Evolutionary conservation across 495 filamentous ascomycete genomes (phyloP).

Genomic region (Pyrenula massariospora): DNA sequence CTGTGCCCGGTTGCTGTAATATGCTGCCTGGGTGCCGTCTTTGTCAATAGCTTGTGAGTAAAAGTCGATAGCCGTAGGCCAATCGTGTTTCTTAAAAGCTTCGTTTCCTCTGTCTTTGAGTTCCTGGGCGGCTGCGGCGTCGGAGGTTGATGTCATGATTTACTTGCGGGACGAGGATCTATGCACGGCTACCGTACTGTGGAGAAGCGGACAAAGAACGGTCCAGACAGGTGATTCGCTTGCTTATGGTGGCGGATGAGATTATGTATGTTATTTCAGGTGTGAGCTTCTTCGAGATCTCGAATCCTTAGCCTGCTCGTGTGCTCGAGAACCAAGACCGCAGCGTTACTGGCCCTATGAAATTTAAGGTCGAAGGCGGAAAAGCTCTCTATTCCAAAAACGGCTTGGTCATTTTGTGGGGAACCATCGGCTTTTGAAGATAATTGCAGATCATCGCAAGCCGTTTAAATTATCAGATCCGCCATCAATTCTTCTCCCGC

Average conservation of each 20-base stretch:
- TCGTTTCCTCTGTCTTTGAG: slow-evolving; percentile 92
- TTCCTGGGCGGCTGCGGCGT: slow-evolving; percentile 57
- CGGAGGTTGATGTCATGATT: slow-evolving; percentile 14
- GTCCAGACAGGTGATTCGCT: too few relatives aligned
- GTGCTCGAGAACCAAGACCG: background rate
- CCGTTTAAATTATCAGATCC: too few relatives aligned
- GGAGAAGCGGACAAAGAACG: too few relatives aligned
- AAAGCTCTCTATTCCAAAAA: background rate
- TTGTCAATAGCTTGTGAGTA: slow-evolving; percentile 86
- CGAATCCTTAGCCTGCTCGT: background rate
- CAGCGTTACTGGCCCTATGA: background rate
- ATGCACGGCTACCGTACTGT: background rate
- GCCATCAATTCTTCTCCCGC: too few relatives aligned
- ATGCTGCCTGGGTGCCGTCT: slow-evolving; percentile 74
- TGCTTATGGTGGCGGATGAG: too few relatives aligned
- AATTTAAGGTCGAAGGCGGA: background rate
- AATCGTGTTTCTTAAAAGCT: slow-evolving; percentile 80
- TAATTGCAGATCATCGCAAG: background rate
- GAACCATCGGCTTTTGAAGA: background rate
- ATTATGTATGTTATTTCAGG: too few relatives aligned
- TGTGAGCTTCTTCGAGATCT: background rate
- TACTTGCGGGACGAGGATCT: background rate
- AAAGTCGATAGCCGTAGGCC: slow-evolving; percentile 69
- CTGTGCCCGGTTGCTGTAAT: slow-evolving; percentile 90
- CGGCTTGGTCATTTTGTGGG: background rate